Base-by-base conservation (phyloP, 345 rosid species). In the Euphorbia pulcherrima region DNA sequence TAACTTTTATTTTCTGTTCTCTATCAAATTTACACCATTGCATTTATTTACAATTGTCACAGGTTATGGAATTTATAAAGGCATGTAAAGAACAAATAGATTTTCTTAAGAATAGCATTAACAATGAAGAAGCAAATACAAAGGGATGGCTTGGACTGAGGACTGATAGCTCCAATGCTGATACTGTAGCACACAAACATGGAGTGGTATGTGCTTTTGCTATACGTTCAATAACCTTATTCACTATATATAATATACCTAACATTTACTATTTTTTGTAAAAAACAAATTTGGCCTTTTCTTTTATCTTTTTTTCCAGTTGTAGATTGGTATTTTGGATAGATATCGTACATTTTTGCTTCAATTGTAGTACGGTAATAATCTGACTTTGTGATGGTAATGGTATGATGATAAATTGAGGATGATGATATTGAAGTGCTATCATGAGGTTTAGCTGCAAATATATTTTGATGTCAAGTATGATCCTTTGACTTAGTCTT, bases 81-180 rank as follows among this genome's bases (percentile, higher is more conserved):
- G 81, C 85, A 67, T 88, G 99, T 80, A 92, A 88, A 83, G 96
- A 91, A 61, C 93, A 89, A 67, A 85, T 93, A 48, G 91, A 94
- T 76, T 73, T 91, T 68, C 90, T 89, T 13, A 85, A 91, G 65
- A 79, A 83, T 79, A 82, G 84, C 81, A 83, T 89, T 67, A 84
- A 76, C 12, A 77, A 82, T 55, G 99, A 90, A 81, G 91, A 87
- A 78, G 73, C 80, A 59, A 90, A 78, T 62, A 73, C 88, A 11
- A 95, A 83, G 73, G 90, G 96, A 51, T 95, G 97, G 97, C 93
- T 88, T 62, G 88, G 85, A 21, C 81, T 86, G 21, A 72, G 57
- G 67, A 77, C 72, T 26, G 89, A 88, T 73, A 78, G 72, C 68
- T 77, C 84, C 46, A 92, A 86, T 72, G 81, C 83, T 63, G 99